Percentiles rank a stretch among this genome's conserved stretches.
These are phyloP conservation scores for Pythium monospermum DNA, from an alignment of 352 stramenopile genomes.

Conservation along the genomic window DNA sequence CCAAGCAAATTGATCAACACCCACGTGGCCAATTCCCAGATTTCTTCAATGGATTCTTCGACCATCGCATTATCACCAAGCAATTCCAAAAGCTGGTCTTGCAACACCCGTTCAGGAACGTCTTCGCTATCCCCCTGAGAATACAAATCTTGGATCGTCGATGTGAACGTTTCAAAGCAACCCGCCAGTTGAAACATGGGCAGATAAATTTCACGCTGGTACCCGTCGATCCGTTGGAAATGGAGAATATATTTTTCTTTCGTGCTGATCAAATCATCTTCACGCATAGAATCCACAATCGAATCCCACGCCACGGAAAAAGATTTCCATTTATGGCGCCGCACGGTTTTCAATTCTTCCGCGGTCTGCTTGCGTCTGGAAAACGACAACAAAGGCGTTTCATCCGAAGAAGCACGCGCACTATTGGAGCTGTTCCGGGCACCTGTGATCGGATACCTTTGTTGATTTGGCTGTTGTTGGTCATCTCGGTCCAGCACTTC, in stretches of 20 bases:
- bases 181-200: slow-evolving; percentile 97
- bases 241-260: slow-evolving; percentile 88
- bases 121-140: slow-evolving; percentile 40
- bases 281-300: slow-evolving; percentile 95
- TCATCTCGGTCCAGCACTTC: slow-evolving; percentile 31
- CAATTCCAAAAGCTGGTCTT: slow-evolving; percentile 81
- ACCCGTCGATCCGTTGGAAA: slow-evolving; percentile 95
- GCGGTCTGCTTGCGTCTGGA: slow-evolving; percentile 79
- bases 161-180: slow-evolving; percentile 92
- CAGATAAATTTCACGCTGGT: slow-evolving; percentile 97
- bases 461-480: too few relatives aligned
- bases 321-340: slow-evolving; percentile 97
- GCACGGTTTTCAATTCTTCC: slow-evolving; percentile 84
- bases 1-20: slow-evolving; percentile 94
- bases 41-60: slow-evolving; percentile 92
- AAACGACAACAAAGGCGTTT: slow-evolving; percentile 81
- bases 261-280: slow-evolving; percentile 89
- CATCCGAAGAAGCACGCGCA: slow-evolving; percentile 27
- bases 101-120: slow-evolving; percentile 66
- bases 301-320: slow-evolving; percentile 98
- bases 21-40: slow-evolving; percentile 96
- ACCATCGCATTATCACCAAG: slow-evolving; percentile 77
- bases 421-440: too few relatives aligned
- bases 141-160: slow-evolving; percentile 70
- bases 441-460: slow-evolving; percentile 17